phyloP scores from a whole-genome alignment of 2,329 filamentous ascomycete species.

The Arthrobotrys megalospora region DNA sequence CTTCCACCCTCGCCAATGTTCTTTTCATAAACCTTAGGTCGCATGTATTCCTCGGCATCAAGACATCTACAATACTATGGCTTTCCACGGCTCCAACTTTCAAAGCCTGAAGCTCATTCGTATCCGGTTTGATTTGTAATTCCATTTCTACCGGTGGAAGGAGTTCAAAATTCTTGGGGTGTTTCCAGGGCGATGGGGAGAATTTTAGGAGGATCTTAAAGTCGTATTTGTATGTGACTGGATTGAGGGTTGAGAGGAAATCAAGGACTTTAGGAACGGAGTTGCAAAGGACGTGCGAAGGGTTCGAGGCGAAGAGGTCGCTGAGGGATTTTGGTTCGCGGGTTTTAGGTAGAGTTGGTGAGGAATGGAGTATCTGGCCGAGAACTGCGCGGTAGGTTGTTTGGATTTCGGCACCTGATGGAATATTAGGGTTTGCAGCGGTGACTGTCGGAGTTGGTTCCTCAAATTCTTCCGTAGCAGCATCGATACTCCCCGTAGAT shows the following conservation, averaged over 20 bases:
- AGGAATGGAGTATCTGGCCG: slow-evolving; percentile 59
- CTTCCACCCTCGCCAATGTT: slow-evolving; percentile 31
- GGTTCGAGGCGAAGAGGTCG: slow-evolving; percentile 11
- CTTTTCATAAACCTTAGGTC: slow-evolving; percentile 62
- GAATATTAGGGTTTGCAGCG: slow-evolving; percentile 1
- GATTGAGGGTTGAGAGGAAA: slow-evolving; percentile 51
- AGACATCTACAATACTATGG: slow-evolving; percentile 61
- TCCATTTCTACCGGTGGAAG: slow-evolving; percentile 63
- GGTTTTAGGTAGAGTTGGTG: slow-evolving; percentile 51
- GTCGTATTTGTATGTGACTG: slow-evolving; percentile 53
- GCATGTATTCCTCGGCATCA: slow-evolving; percentile 62
- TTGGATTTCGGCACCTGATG: slow-evolving; percentile 29
- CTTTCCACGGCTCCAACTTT: slow-evolving; percentile 61
- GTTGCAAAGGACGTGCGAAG: slow-evolving; percentile 56
- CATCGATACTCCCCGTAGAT: neutral
- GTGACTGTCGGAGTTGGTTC: neutral
- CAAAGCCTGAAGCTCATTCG: slow-evolving; percentile 55
- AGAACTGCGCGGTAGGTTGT: slow-evolving; percentile 52
- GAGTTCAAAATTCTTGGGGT: slow-evolving; percentile 62
- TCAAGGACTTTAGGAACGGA: slow-evolving; percentile 59
- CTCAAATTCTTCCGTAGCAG: neutral
- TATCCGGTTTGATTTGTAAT: slow-evolving; percentile 59
- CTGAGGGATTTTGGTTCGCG: slow-evolving; percentile 41
- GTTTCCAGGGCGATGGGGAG: slow-evolving; percentile 63
- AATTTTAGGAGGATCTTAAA: slow-evolving; percentile 62